Percentiles rank a stretch among this genome's conserved stretches.
Conservation (phyloP, 352 stramenopile genomes). For the Globisporangium nagaii region DNA sequence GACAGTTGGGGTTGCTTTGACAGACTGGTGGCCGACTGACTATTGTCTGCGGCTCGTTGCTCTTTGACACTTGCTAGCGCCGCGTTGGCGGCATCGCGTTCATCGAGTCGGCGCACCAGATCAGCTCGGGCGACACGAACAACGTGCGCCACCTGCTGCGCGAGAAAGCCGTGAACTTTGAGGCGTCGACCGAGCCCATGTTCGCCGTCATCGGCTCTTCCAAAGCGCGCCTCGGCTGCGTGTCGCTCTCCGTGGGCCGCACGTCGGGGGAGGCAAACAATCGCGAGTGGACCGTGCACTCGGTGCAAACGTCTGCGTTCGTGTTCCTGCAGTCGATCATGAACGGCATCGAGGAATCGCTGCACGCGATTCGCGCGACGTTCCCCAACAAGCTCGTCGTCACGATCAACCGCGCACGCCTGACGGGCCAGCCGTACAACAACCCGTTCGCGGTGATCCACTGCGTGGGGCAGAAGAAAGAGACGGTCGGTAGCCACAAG, state of each 20-base stretch:
- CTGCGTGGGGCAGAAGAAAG: constrained; percentile 83
- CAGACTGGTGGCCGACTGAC: not conserved
- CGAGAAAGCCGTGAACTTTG: constrained; percentile 80
- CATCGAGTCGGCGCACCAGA: constrained; percentile 75
- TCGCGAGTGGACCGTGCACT: constrained; percentile 79
- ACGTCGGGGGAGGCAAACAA: constrained; percentile 66
- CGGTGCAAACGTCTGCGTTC: constrained; percentile 83
- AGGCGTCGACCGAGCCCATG: constrained; percentile 76
- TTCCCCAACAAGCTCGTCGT: constrained; percentile 89
- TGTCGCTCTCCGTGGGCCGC: constrained; percentile 73
- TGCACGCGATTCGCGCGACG: constrained; percentile 74
- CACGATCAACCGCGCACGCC: constrained; percentile 77
- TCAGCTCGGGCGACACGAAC: constrained; percentile 50
- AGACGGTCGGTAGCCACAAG: constrained; percentile 82
- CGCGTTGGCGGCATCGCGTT: constrained; percentile 78
- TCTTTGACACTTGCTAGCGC: constrained; percentile 8
- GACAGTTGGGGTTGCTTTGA: not conserved
- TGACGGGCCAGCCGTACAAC: constrained; percentile 85
- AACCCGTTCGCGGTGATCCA: constrained; percentile 79
- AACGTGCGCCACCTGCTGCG: constrained; percentile 53
- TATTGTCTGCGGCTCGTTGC: not conserved
- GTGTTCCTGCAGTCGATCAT: constrained; percentile 80
- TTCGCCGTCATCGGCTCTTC: constrained; percentile 77
- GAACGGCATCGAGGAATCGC: constrained; percentile 67
- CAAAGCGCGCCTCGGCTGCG: constrained; percentile 63